Percentiles rank a stretch among this genome's conserved stretches.
These are phyloP conservation scores for Paracorniculantispora psalliotae DNA, from an alignment of 2,329 filamentous ascomycete species.

Conservation along the genomic window DNA sequence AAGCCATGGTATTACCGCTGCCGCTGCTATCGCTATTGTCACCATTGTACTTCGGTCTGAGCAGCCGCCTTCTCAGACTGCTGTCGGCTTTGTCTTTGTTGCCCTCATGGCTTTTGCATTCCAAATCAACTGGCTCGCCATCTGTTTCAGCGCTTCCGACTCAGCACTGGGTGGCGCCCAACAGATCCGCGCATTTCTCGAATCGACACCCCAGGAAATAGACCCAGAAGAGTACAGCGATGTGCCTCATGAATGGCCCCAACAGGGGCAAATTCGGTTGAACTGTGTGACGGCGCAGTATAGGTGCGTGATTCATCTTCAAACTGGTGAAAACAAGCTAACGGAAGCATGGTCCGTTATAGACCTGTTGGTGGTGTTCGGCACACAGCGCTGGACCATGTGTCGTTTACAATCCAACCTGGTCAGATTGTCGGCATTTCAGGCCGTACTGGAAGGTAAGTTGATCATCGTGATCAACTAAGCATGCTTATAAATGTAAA, in stretches of 20 bases:
- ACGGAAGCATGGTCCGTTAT: neutral
- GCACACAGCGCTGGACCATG: conserved; percentile 19
- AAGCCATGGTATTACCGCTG: neutral
- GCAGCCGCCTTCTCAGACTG: neutral
- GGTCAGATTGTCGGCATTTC: conserved; percentile 28
- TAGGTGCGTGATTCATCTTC: conserved; percentile 15
- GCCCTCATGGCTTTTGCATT: neutral
- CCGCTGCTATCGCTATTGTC: neutral
- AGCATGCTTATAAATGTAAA: neutral
- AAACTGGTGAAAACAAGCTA: conserved; percentile 21
- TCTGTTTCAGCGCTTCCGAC: neutral
- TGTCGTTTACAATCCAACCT: conserved; percentile 24
- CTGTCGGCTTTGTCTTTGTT: neutral
- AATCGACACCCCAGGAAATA: conserved; percentile 5
- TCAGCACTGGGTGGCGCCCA: neutral
- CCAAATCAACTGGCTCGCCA: neutral
- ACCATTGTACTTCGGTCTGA: neutral
- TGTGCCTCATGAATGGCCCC: conserved; percentile 21
- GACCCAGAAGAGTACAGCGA: conserved; percentile 9
- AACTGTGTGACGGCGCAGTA: conserved; percentile 14
- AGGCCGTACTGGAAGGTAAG: conserved; percentile 29
- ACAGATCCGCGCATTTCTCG: conserved; percentile 10
- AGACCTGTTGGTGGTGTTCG: neutral
- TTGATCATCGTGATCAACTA: too few species aligned
- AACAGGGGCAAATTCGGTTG: conserved; percentile 15